Percentiles rank a stretch among this genome's conserved stretches.
Evolutionary conservation across 75 land plant species (phyloP).

Genomic region (Cunninghamia lanceolata): DNA sequence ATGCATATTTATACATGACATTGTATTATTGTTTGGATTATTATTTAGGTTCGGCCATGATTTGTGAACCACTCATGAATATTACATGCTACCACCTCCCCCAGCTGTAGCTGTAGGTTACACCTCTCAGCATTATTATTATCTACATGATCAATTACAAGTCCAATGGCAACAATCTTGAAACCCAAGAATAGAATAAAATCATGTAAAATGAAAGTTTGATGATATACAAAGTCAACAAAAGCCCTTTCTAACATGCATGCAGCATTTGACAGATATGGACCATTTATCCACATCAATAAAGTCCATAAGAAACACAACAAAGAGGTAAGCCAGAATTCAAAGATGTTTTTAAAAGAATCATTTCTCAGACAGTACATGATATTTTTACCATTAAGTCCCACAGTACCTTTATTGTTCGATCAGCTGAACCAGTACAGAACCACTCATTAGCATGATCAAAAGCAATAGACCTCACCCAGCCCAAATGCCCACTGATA

Average conservation of each 20-base stretch:
- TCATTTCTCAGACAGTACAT: background rate
- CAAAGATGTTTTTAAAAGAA: background rate
- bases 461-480: conserved; percentile 98
- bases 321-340: background rate
- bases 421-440: conserved; percentile 99
- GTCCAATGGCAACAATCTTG: too few species aligned
- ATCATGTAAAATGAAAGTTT: background rate
- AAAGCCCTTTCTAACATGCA: background rate
- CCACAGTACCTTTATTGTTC: conserved; percentile 83
- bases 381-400: background rate
- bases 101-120: too few species aligned
- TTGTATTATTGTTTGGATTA: too few species aligned
- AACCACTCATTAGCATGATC: conserved; percentile 99
- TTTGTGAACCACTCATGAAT: too few species aligned
- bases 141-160: background rate
- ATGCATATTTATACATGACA: too few species aligned
- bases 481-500: conserved; percentile 97
- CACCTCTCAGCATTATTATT: too few species aligned
- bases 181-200: background rate
- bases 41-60: too few species aligned
- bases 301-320: background rate
- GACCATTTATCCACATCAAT: background rate
- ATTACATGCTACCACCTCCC: too few species aligned
- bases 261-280: background rate
- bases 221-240: background rate